phyloP scores from a whole-genome alignment of 352 stramenopile genomes.

The Phytophthora gonapodyides region DNA sequence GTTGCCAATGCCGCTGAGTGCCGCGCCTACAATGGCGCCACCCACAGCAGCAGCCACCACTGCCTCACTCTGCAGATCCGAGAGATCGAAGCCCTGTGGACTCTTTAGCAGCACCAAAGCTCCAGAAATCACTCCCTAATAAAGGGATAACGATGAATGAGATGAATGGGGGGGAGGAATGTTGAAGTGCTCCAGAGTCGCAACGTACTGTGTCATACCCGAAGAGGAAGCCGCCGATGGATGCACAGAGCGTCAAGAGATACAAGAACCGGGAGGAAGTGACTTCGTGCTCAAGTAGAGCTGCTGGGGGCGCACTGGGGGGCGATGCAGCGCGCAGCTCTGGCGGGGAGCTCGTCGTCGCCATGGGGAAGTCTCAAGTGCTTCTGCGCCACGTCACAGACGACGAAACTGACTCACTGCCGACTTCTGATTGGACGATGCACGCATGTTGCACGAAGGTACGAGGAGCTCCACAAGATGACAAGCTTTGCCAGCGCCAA shows the following conservation, averaged over 20 bases:
- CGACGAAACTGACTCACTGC: conserved; percentile 26
- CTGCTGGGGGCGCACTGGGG: conserved; percentile 1
- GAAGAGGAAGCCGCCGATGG: conserved; percentile 83
- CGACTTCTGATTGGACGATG: conserved; percentile 22
- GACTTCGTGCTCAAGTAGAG: not conserved
- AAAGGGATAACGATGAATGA: conserved; percentile 9
- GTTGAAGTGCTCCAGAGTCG: conserved; percentile 30
- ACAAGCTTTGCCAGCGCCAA: too few species aligned
- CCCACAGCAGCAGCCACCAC: conserved; percentile 76
- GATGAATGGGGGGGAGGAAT: not conserved
- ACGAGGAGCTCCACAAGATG: too few species aligned
- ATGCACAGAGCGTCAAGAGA: conserved; percentile 68
- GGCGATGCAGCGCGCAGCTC: not conserved
- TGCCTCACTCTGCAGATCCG: conserved; percentile 59
- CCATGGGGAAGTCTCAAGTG: conserved; percentile 26
- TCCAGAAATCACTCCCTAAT: conserved; percentile 75
- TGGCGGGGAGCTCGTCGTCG: conserved; percentile 1
- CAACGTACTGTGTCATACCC: conserved; percentile 73
- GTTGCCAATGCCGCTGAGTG: conserved; percentile 62
- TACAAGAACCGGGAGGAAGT: conserved; percentile 47
- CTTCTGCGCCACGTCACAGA: conserved; percentile 21
- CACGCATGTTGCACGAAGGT: conserved; percentile 1
- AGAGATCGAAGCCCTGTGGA: conserved; percentile 61
- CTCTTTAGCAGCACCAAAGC: conserved; percentile 74
- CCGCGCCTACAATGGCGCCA: conserved; percentile 69